phyloP scores from a whole-genome alignment of 2,329 filamentous ascomycete genomes.

The Pestalotiopsis sp. region DNA sequence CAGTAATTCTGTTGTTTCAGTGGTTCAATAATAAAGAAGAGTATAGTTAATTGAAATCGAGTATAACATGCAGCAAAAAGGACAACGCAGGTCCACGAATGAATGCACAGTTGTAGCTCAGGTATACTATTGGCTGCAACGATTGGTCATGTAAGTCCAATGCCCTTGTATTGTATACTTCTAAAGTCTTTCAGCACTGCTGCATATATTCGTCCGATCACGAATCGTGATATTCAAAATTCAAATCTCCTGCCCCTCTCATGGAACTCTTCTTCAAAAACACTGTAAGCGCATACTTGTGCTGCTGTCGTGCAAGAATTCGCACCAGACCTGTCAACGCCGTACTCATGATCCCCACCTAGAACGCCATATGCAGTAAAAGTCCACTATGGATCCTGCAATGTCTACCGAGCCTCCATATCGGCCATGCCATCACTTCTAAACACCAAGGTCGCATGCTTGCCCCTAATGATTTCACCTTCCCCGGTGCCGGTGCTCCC shows the following conservation, averaged over 20 bases:
- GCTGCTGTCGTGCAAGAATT: neutral
- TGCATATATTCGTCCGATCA: no score
- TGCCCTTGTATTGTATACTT: no score
- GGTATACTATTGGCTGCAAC: no score
- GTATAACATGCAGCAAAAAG: no score
- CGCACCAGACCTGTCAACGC: neutral
- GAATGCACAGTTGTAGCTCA: no score
- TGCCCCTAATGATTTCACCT: constrained; percentile 45
- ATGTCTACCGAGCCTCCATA: constrained; percentile 25
- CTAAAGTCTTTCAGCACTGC: no score
- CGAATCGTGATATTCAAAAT: no score
- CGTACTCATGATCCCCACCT: neutral
- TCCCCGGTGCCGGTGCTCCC: constrained; percentile 18
- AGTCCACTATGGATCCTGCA: neutral
- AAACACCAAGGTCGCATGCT: constrained; percentile 55
- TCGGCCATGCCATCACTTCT: constrained; percentile 32
- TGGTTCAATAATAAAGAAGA: no score
- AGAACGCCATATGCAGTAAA: neutral
- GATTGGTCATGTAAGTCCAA: no score
- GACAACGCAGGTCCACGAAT: no score
- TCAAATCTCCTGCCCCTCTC: neutral
- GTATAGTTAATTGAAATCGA: no score
- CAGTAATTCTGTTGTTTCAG: no score
- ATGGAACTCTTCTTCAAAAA: neutral
- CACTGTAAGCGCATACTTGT: neutral